A percentile compares a stretch with the other conserved stretches of the same genome.
Conservation (phyloP, 179 eudicot species). For the Amaranthus tricolor region DNA sequence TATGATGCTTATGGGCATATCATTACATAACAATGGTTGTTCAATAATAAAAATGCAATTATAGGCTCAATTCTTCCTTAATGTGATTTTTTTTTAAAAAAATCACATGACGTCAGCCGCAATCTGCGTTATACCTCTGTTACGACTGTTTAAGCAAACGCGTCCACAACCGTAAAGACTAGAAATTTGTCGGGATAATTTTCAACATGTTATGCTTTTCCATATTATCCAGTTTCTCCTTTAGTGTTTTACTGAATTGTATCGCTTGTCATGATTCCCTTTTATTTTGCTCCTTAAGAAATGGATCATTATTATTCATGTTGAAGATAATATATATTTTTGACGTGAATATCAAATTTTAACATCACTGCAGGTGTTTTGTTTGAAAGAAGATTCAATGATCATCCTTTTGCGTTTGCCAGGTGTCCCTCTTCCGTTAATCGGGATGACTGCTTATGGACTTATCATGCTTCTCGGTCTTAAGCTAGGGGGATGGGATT, state of each 20-base stretch:
- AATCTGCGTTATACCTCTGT: no score
- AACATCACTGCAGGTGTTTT: constrained; percentile 30
- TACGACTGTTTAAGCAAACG: no score
- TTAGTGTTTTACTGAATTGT: not conserved
- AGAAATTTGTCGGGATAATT: not conserved
- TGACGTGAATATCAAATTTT: constrained; percentile 19
- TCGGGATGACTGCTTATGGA: constrained; percentile 94
- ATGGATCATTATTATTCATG: not conserved
- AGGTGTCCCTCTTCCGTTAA: constrained; percentile 93
- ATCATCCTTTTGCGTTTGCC: constrained; percentile 44
- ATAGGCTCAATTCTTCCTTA: no score
- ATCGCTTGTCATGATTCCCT: not conserved
- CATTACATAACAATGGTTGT: no score
- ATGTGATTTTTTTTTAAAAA: no score
- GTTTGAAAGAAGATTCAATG: constrained; percentile 32
- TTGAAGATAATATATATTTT: constrained; percentile 1
- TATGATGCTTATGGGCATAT: no score
- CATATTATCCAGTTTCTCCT: not conserved
- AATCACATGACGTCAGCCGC: no score
- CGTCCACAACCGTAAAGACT: not conserved
- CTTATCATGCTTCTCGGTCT: constrained; percentile 57
- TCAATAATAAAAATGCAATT: no score
- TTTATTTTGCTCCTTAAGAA: not conserved
- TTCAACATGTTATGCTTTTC: not conserved
- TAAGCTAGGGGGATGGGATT: constrained; percentile 55